Base-by-base conservation (phyloP, 2,329 filamentous ascomycete genomes). In the Catunica adiposa region DNA sequence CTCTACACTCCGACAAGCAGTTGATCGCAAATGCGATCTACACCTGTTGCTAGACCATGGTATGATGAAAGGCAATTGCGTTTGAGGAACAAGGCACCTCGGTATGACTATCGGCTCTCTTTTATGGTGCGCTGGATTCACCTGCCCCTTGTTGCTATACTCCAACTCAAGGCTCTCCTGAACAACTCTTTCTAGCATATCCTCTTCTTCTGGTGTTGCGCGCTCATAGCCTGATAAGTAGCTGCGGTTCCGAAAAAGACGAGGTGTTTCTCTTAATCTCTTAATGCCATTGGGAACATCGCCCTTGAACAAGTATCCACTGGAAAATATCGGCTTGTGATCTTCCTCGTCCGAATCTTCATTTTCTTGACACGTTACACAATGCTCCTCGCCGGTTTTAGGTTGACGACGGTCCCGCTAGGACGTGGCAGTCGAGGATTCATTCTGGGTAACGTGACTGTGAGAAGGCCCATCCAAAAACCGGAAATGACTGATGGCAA, bases 401-500 rank as follows among this genome's bases (percentile, higher is more conserved):
- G 37, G 44, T 50, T 38, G 29, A 46, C 54, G 51, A 40, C 52
- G 54, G 51, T 58, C 57, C 51, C 51, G 54, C 57, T 58, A 58
- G 54, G 57, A 58, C 47, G 57, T 31, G 52, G 54, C 44, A 44
- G 38, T 48, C 17, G 23, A 34, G 17, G 31, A 42, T 42, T 58
- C 57, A 4, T 38, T 17, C 22, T 53, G 51, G 22, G 34, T 25
- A 37, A 38, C 40, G 51, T 58, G 57, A 29, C 22, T 51, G n/a
- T 42, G 29, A 3, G 54, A 50, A 31, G 64, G 70, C 9, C 76
- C 77, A 61, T 84, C 80, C 3, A 84, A 66, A 61, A 79, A 80
- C 64, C 78, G 80, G 66, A 97, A 96, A 61, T 86, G 84, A 62
- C 86, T 82, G 48, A 88, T 78, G 0, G 89, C 89, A 58, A 94